These are phyloP conservation scores for Lotmaria passim DNA, from an alignment of 208 protist genomes.

Conservation along the genomic window DNA sequence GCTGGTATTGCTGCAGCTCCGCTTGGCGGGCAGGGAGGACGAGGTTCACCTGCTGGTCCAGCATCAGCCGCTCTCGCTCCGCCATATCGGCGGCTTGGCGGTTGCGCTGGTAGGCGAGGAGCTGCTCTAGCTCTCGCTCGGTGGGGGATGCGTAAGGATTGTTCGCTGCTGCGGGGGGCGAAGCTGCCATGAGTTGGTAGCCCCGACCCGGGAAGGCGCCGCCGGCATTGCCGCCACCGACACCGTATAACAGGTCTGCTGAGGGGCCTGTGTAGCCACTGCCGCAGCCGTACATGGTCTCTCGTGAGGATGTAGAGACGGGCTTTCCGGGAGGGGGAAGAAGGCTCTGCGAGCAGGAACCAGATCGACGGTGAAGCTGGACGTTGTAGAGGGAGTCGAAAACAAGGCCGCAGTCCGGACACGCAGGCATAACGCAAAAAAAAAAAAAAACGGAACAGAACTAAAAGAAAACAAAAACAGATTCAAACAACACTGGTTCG, in stretches of 20 bases:
- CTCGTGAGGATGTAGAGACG: not conserved
- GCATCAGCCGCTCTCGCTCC: slow-evolving; percentile 36
- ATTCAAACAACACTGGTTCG: too few species aligned
- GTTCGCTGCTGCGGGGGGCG: not conserved
- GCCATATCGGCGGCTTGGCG: slow-evolving; percentile 36
- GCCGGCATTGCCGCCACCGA: not conserved
- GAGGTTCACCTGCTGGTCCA: slow-evolving; percentile 55
- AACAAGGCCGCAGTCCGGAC: slow-evolving; percentile 55
- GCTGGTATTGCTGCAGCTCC: slow-evolving; percentile 49
- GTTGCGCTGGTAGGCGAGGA: slow-evolving; percentile 39
- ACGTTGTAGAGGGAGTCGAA: slow-evolving; percentile 45
- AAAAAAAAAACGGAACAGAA: not conserved
- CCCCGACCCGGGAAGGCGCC: slow-evolving; percentile 3
- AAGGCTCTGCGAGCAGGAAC: slow-evolving; percentile 7
- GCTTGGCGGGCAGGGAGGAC: slow-evolving; percentile 45
- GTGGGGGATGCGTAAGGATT: slow-evolving; percentile 14
- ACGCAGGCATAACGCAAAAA: slow-evolving; percentile 38
- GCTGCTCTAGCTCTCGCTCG: slow-evolving; percentile 38
- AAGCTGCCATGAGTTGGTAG: slow-evolving; percentile 7
- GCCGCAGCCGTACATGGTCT: slow-evolving; percentile 8
- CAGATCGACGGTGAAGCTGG: slow-evolving; percentile 35
- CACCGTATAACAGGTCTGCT: not conserved
- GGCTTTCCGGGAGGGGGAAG: not conserved
- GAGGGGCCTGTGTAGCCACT: slow-evolving; percentile 7
- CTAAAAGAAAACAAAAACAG: slow-evolving; percentile 10